phyloP scores from a whole-genome alignment of 768 basidiomycete genomes.

The Rubroboletus pulcherrimus region DNA sequence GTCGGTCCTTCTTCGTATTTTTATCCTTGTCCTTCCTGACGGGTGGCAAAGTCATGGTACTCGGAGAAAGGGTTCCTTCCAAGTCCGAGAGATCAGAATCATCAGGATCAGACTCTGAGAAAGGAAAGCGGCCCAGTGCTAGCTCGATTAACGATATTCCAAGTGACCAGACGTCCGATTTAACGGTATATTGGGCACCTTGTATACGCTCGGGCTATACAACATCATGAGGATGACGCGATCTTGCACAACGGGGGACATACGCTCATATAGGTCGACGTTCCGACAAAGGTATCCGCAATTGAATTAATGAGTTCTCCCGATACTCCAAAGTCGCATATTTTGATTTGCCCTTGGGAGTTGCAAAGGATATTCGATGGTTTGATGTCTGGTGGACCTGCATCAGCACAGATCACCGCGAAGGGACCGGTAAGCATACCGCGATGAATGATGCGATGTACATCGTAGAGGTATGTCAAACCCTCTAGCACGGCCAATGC shows the following conservation, averaged over 20 bases:
- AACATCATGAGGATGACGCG: constrained; percentile 12
- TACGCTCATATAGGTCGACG: constrained; percentile 99
- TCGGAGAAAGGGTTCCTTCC: constrained; percentile 77
- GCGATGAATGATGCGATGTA: constrained; percentile 96
- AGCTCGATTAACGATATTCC: constrained; percentile 97
- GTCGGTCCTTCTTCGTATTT: constrained; percentile 68
- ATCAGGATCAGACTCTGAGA: constrained; percentile 75
- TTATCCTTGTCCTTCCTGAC: constrained; percentile 36
- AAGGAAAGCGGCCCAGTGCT: constrained; percentile 95
- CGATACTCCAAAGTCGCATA: constrained; percentile 98
- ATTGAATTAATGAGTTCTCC: constrained; percentile 99
- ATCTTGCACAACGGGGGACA: constrained; percentile 30
- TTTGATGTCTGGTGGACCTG: constrained; percentile 76
- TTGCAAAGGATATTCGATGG: constrained; percentile 97
- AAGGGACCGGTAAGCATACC: constrained; percentile 50
- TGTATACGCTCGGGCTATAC: constrained; percentile 96
- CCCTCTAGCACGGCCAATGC: constrained; percentile 95
- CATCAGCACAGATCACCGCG: constrained; percentile 15
- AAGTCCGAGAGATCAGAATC: constrained; percentile 77
- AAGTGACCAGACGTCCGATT: constrained; percentile 98
- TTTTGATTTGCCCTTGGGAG: constrained; percentile 94
- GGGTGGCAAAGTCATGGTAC: constrained; percentile 45
- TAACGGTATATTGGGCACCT: constrained; percentile 96
- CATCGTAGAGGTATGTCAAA: constrained; percentile 95
- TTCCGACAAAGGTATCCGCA: constrained; percentile 98